These are phyloP conservation scores for Phytophthora ramorum DNA, from an alignment of 352 stramenopile genomes.

Conservation along the genomic window DNA sequence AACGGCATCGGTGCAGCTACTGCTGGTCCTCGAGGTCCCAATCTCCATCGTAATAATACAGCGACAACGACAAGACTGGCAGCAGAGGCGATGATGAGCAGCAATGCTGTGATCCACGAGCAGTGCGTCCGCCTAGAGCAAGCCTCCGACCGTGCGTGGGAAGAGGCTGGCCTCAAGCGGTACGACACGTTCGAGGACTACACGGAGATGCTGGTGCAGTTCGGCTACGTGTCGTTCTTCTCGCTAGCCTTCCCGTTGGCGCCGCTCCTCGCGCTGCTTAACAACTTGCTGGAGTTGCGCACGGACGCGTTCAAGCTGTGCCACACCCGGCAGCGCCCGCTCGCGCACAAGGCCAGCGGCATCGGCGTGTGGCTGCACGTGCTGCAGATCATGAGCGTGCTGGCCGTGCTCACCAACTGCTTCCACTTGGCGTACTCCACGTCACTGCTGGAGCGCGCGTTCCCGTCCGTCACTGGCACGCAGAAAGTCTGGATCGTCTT, in stretches of 20 bases:
- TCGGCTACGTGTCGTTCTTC: slow-evolving; percentile 97
- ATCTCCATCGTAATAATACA: slow-evolving; percentile 12
- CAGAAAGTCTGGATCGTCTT: slow-evolving; percentile 88
- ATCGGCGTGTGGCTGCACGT: slow-evolving; percentile 91
- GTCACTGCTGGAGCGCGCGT: slow-evolving; percentile 62
- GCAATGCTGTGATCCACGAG: slow-evolving; percentile 73
- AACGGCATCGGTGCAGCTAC: slow-evolving; percentile 32
- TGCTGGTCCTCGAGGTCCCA: slow-evolving; percentile 19
- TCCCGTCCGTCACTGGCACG: slow-evolving; percentile 36
- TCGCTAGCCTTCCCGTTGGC: slow-evolving; percentile 95
- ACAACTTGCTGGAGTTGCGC: slow-evolving; percentile 94
- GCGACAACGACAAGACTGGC: slow-evolving; percentile 22
- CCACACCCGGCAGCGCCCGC: slow-evolving; percentile 88
- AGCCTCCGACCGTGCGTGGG: slow-evolving; percentile 84
- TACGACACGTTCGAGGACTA: slow-evolving; percentile 97
- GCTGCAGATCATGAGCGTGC: slow-evolving; percentile 95
- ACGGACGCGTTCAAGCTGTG: slow-evolving; percentile 96
- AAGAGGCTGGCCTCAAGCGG: slow-evolving; percentile 89
- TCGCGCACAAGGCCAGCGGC: slow-evolving; percentile 93
- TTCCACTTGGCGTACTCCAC: slow-evolving; percentile 92
- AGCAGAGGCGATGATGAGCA: slow-evolving; percentile 32
- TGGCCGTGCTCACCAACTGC: slow-evolving; percentile 96
- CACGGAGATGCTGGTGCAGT: slow-evolving; percentile 94
- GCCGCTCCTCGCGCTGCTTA: slow-evolving; percentile 92
- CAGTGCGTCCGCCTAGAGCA: slow-evolving; percentile 86